Base-by-base conservation (phyloP, 2,329 filamentous ascomycete genomes). In the Ophiostoma populinum region DNA sequence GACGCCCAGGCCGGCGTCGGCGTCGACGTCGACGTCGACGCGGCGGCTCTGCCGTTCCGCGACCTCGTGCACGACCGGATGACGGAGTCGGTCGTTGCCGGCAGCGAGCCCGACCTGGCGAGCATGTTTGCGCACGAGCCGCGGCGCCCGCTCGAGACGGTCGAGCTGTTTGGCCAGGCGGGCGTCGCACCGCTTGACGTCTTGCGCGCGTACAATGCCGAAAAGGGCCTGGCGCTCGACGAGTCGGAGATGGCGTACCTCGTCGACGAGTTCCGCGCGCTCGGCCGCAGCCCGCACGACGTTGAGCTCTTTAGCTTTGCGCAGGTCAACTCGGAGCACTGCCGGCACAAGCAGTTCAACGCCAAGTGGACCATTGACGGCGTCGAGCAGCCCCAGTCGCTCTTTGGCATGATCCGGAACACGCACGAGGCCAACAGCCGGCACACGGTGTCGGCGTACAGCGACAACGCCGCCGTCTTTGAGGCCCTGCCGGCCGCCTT, bases 271-370 rank as follows among this genome's bases (percentile, higher is more conserved):
- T 90, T 83, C 55, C 72, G 71, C 6, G 62, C 72, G 24, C 67
- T 74, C 13, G 69, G 72, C 42, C 62, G 75, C 24, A 61, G 69
- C 32, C 82, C 82, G 1, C 77, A 85, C 41, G 90, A 95, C 53
- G 81, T 95, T 29, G 90, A 98, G 59, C 67, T 95, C 16, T 95
- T 95, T 65, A 95, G 95, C 90, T 98, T 95, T 55, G 87, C 87
- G 12, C 90, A 98, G 58, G 87, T 98, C 53, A 95, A 95, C 62
- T 95, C 87, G 3, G 90, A 98, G 64, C 87, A 95, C 57, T 93
- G 66, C 45, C 63, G 65, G 17, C 66, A 70, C 54, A 92, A 94
- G 63, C 80, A 92, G 48, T 98, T 98, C 69, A 98, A 98, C 55
- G 86, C 90, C 19, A 77, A 75, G 40, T 98, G 90, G 83, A 90